Conservation (phyloP, 306 rosid genomes). For the Astragalus membranaceus region DNA sequence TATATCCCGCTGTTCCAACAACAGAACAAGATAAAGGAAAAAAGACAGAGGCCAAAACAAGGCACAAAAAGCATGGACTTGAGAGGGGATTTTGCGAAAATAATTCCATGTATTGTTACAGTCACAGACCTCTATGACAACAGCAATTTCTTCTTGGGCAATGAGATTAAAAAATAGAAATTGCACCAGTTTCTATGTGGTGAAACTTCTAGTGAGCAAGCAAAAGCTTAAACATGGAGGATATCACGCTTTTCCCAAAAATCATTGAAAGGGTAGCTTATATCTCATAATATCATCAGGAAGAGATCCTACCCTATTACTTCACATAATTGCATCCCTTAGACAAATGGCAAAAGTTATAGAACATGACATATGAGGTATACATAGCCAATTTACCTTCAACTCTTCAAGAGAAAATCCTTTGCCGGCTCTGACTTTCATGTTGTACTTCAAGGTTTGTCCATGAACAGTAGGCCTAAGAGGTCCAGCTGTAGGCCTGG, state of each 20-base stretch:
- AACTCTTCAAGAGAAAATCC: slow-evolving; percentile 62
- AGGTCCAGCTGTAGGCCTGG: slow-evolving; percentile 57
- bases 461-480: slow-evolving; percentile 66
- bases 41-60: background rate
- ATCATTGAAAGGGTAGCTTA: background rate
- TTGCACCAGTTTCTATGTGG: background rate
- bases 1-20: background rate
- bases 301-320: background rate
- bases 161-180: background rate
- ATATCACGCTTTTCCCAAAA: background rate
- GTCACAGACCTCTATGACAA: background rate
- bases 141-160: background rate
- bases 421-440: slow-evolving; percentile 65
- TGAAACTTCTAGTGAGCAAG: background rate
- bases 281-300: background rate
- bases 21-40: background rate
- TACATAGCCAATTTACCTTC: slow-evolving; percentile 28
- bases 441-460: slow-evolving; percentile 58
- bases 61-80: no score
- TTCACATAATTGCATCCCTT: background rate
- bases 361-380: background rate
- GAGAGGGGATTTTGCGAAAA: background rate
- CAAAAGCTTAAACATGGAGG: background rate
- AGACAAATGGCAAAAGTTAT: background rate
- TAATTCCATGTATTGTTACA: background rate